Evolutionary conservation across 306 rosid species (phyloP), one percentile per base, ranked within the genome.

Genomic region (Carpinus fangiana): DNA sequence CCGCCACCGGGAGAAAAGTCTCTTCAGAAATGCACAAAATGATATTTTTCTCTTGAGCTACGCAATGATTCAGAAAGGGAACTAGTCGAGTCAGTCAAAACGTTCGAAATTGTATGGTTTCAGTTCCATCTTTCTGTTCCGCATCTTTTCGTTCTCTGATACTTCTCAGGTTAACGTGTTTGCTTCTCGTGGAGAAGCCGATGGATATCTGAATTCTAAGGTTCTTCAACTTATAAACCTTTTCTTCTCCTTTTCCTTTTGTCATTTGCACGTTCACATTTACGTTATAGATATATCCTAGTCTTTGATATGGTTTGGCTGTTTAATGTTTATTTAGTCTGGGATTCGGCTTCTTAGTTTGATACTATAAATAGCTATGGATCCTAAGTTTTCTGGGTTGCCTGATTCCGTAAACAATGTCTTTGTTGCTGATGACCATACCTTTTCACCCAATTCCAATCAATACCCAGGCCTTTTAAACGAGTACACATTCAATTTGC

Each of bases 381-480:
- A 79, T 78, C 81, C 81, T 61, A 43, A 34, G 54, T 65, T 65
- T 79, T 13, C 16, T 20, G 85, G 66, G 16, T 26, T 38, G 56
- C 60, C 84, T 53, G 85, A 70, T 74, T 84, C 52, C 78, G 16
- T 74, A 69, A 77, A 80, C 43, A 85, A 55, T 13, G 73, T 7
- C 2, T 17, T 4, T 20, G 4, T 60, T 51, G 66, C 67, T 9
- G 64, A 57, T 9, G 64, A 57, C 14, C 62, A 64, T 0, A 3
- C 67, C 64, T 36, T 65, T 14, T 73, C 73, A 11, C 79, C 79
- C 62, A 59, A 48, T 77, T 74, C 82, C n/a, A 34, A 38, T 45
- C 81, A 69, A 62, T 74, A 46, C 76, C 28, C 83, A 51, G 72
- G 56, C 62, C 76, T 66, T 60, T 2, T 70, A 20, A 62, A 61